Percentiles rank a stretch among this genome's conserved stretches.
Evolutionary conservation across 2,329 filamentous ascomycete genomes (phyloP).

Genomic region (Plectosphaerella cucumerina): DNA sequence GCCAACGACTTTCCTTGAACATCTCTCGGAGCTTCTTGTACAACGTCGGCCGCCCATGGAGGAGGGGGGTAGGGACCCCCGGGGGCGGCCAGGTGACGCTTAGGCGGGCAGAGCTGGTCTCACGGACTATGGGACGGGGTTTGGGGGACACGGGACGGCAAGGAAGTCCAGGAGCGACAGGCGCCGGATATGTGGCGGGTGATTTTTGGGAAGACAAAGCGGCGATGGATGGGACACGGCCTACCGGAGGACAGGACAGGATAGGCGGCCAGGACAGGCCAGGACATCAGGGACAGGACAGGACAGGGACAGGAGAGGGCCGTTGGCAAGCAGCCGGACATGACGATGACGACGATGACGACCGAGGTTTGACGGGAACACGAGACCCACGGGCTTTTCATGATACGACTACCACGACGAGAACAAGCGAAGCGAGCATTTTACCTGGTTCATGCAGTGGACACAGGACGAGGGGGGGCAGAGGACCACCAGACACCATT

Average conservation of each 20-base stretch:
- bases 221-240: neutral
- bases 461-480: neutral
- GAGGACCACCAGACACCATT: neutral
- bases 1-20: neutral
- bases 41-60: slow-evolving; percentile 1
- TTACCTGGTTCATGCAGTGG: neutral
- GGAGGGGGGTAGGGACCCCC: neutral
- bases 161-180: too few species aligned
- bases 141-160: neutral
- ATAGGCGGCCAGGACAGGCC: neutral
- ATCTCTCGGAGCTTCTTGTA: slow-evolving; percentile 2
- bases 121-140: slow-evolving; percentile 8
- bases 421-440: neutral
- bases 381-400: neutral
- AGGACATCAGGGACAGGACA: neutral
- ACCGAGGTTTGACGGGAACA: neutral
- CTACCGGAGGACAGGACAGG: neutral
- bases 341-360: neutral
- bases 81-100: slow-evolving; percentile 1
- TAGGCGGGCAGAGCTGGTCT: slow-evolving; percentile 10
- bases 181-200: neutral
- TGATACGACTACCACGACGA: neutral
- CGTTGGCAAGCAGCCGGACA: neutral
- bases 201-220: neutral
- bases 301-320: neutral